Evolutionary conservation across 495 filamentous ascomycete species (phyloP).

Genomic region (Aspergillus wentii): DNA sequence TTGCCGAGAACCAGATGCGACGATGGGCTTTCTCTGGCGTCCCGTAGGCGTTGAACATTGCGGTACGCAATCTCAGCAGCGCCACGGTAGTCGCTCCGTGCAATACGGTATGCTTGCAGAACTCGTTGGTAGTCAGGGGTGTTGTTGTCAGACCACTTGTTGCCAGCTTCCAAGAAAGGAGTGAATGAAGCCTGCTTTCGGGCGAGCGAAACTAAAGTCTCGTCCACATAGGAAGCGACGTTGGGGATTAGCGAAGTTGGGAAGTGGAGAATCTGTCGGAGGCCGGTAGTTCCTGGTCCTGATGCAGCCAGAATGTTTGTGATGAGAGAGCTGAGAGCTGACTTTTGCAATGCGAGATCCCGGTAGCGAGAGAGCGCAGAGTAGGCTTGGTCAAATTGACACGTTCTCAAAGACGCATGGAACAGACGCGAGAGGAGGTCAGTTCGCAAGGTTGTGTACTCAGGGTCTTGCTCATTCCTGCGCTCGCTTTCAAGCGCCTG

Average conservation of each 20-base stretch:
- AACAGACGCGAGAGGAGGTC: conserved; percentile 83
- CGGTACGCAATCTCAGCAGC: conserved; percentile 74
- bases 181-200: conserved; percentile 32
- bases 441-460: conserved; percentile 34
- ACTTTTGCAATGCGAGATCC: conserved; percentile 59
- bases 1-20: conserved; percentile 34
- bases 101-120: conserved; percentile 83
- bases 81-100: conserved; percentile 79
- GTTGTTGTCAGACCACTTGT: conserved; percentile 23
- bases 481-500: conserved; percentile 51
- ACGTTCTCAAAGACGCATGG: conserved; percentile 68
- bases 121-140: conserved; percentile 65
- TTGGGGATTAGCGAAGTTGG: conserved; percentile 60
- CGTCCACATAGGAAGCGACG: conserved; percentile 72
- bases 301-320: conserved; percentile 64
- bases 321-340: conserved; percentile 62
- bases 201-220: conserved; percentile 56
- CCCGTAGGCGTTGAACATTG: conserved; percentile 52
- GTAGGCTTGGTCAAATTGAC: conserved; percentile 77
- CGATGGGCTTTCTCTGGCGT: conserved; percentile 43
- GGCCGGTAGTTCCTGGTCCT: conserved; percentile 45
- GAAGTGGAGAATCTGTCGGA: conserved; percentile 63
- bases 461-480: conserved; percentile 34
- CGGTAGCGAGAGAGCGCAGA: conserved; percentile 68
- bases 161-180: conserved; percentile 29